Conservation (phyloP, 129 eudicot genomes). For the Saussurea involucrata region DNA sequence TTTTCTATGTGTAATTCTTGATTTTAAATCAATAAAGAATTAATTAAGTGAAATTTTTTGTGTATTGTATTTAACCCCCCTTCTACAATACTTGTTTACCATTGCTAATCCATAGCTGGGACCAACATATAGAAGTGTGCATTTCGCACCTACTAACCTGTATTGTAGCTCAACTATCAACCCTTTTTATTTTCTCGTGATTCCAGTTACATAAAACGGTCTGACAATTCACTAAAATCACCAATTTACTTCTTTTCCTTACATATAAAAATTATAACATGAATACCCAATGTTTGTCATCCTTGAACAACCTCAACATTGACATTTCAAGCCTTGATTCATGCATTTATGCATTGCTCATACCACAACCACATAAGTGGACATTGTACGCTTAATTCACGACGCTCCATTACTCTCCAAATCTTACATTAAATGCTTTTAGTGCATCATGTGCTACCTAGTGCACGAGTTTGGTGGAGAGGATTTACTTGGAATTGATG, state of each 20-base stretch:
- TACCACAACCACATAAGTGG: background rate
- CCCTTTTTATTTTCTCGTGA: background rate
- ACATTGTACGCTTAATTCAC: background rate
- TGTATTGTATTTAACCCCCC: no score
- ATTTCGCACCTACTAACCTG: background rate
- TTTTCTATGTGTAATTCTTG: no score
- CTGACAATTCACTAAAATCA: background rate
- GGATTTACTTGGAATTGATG: no score
- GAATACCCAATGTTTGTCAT: background rate
- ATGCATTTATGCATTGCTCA: background rate
- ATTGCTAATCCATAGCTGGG: no score
- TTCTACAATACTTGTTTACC: no score
- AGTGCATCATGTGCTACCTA: no score
- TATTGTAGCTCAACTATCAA: background rate
- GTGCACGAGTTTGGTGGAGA: no score
- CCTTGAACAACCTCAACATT: background rate
- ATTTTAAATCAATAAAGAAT: no score
- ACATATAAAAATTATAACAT: background rate
- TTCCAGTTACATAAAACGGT: background rate
- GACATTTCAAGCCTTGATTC: background rate
- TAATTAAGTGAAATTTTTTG: no score
- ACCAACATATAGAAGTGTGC: no score
- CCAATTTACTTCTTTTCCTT: background rate
- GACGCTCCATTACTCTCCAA: background rate
- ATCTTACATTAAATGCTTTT: no score